phyloP scores from a whole-genome alignment of 2,329 filamentous ascomycete species.

The Chaetothyriales sp. region DNA sequence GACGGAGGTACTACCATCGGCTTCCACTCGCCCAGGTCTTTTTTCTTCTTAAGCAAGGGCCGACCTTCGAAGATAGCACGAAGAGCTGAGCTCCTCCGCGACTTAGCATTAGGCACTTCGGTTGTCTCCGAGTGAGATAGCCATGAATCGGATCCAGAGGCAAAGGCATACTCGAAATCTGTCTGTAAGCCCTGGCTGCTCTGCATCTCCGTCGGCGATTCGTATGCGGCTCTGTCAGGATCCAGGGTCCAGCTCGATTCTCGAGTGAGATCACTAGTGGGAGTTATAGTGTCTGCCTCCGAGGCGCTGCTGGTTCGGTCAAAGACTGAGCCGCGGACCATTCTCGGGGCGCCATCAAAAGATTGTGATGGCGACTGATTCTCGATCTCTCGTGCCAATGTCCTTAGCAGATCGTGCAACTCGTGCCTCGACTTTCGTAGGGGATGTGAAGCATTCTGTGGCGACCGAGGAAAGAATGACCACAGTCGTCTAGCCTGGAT shows the following conservation, averaged over 20 bases:
- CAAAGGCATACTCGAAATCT: slow-evolving; percentile 1
- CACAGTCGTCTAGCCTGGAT: slow-evolving; percentile 29
- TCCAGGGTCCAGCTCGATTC: slow-evolving; percentile 16
- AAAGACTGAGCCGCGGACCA: slow-evolving; percentile 27
- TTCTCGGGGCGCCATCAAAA: slow-evolving; percentile 19
- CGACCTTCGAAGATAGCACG: slow-evolving; percentile 14
- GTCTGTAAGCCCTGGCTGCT: slow-evolving; percentile 5
- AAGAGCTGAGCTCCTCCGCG: slow-evolving; percentile 6
- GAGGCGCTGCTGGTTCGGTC: slow-evolving; percentile 30
- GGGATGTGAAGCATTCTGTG: slow-evolving; percentile 16
- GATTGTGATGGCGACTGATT: slow-evolving; percentile 27
- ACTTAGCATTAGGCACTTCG: slow-evolving; percentile 12
- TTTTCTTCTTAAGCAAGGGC: slow-evolving; percentile 4
- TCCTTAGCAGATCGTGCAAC: slow-evolving; percentile 22
- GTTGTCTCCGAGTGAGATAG: slow-evolving; percentile 11
- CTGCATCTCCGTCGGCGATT: slow-evolving; percentile 12
- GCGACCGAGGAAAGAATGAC: slow-evolving; percentile 25
- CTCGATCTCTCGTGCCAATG: slow-evolving; percentile 28
- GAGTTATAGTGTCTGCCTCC: slow-evolving; percentile 21
- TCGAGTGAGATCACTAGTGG: slow-evolving; percentile 10
- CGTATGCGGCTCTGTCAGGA: slow-evolving; percentile 7
- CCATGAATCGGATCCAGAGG: slow-evolving; percentile 5
- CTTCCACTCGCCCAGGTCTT: slow-evolving; percentile 18
- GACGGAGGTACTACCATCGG: slow-evolving; percentile 14
- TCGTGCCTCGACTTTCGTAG: slow-evolving; percentile 24